Evolutionary conservation across 1,139 yeast genomes (phyloP).

Genomic region (Taphrina wiesneri): DNA sequence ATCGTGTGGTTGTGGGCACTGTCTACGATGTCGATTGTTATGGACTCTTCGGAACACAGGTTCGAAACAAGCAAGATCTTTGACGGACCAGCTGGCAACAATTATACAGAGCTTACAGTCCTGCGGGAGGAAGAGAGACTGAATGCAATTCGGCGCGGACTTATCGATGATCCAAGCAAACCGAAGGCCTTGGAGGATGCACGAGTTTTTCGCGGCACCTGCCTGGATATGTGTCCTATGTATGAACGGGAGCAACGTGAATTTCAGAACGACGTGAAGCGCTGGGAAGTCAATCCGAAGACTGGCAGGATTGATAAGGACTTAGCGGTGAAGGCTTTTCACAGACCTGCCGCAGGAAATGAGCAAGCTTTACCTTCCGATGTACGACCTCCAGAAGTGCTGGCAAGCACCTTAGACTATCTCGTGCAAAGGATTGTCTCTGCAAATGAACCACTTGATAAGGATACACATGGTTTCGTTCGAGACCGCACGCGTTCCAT

Average conservation of each 20-base stretch:
- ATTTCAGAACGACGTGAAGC: conserved; percentile 81
- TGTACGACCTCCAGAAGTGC: conserved; percentile 84
- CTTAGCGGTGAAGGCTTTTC: conserved; percentile 85
- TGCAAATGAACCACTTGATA: conserved; percentile 45
- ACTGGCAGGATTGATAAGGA: conserved; percentile 64
- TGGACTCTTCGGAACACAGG: background rate
- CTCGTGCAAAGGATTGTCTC: conserved; percentile 35
- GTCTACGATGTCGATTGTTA: background rate
- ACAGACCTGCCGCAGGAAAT: conserved; percentile 97
- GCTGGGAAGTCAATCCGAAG: conserved; percentile 63
- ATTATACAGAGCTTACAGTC: conserved; percentile 49
- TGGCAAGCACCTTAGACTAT: conserved; percentile 45
- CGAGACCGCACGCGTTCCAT: conserved; percentile 99
- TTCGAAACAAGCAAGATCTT: conserved; percentile 42
- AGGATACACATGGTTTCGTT: conserved; percentile 85
- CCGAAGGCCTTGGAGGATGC: conserved; percentile 85
- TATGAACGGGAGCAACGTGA: conserved; percentile 89
- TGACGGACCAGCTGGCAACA: conserved; percentile 34
- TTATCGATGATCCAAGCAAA: conserved; percentile 85
- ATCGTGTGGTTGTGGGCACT: background rate
- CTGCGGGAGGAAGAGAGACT: conserved; percentile 76
- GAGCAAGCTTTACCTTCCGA: conserved; percentile 98
- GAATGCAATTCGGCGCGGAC: conserved; percentile 76
- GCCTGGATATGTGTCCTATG: conserved; percentile 91
- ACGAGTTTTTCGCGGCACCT: conserved; percentile 80